Evolutionary conservation across 2,329 filamentous ascomycete species (phyloP).

Genomic region (Nigrospora osmanthi): DNA sequence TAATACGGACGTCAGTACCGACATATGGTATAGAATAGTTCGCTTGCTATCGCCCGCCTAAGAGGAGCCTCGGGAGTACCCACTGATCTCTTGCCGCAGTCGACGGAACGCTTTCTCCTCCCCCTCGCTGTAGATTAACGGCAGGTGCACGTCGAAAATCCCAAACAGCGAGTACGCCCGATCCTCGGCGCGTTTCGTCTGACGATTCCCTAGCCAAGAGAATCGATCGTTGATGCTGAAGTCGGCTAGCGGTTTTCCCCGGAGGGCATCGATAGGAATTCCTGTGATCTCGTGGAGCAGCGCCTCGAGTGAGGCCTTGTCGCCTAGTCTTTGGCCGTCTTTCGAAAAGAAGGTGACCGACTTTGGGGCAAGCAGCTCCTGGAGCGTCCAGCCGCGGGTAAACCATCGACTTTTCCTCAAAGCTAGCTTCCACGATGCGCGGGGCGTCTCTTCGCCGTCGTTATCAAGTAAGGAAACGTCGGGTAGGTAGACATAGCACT

Average conservation of each 20-base stretch:
- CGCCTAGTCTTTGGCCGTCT: slow-evolving; percentile 1
- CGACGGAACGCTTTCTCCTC: slow-evolving; percentile 5
- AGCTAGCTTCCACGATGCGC: not conserved
- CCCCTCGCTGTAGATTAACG: slow-evolving; percentile 1
- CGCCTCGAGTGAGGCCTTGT: not conserved
- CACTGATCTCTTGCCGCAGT: slow-evolving; percentile 3
- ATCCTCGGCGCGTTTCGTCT: not conserved
- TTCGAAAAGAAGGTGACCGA: slow-evolving; percentile 3
- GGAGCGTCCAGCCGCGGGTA: not conserved
- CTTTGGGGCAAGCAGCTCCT: not conserved
- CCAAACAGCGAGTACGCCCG: not conserved
- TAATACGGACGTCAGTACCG: too few relatives aligned
- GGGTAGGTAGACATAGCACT: not conserved
- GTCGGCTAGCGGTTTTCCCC: not conserved
- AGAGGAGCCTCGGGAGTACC: too few relatives aligned
- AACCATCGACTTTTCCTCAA: not conserved
- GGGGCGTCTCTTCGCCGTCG: not conserved
- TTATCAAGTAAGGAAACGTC: not conserved
- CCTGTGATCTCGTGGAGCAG: not conserved
- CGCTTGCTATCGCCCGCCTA: too few relatives aligned
- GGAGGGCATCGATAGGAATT: not conserved
- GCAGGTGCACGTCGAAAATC: not conserved
- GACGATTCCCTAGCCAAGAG: not conserved
- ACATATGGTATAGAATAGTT: too few relatives aligned
- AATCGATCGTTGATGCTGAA: not conserved